phyloP scores from a whole-genome alignment of 2,329 filamentous ascomycete genomes.

The Aureobasidium sp. region DNA sequence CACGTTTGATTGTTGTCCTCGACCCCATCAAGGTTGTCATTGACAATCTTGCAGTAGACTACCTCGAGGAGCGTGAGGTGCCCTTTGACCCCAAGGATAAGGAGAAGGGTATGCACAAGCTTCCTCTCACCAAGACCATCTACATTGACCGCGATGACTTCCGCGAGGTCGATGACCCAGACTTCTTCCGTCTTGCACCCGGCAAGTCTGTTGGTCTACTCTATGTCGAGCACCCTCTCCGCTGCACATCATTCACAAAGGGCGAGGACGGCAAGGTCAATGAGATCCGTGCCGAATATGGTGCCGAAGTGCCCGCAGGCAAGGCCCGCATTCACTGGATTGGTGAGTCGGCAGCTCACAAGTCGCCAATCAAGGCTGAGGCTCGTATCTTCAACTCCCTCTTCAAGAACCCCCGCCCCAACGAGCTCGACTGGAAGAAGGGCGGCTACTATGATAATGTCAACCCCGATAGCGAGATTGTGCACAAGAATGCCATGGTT shows the following conservation, averaged over 20 bases:
- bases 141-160: slow-evolving; percentile 82
- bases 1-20: slow-evolving; percentile 79
- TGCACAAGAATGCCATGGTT: slow-evolving; percentile 70
- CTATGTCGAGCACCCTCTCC: slow-evolving; percentile 61
- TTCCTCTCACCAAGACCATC: slow-evolving; percentile 65
- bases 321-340: slow-evolving; percentile 79
- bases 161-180: slow-evolving; percentile 60
- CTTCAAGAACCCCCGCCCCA: slow-evolving; percentile 81
- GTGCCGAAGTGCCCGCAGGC: slow-evolving; percentile 49
- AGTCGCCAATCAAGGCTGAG: slow-evolving; percentile 55
- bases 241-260: slow-evolving; percentile 59
- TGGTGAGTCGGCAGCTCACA: slow-evolving; percentile 55
- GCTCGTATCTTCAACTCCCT: slow-evolving; percentile 72
- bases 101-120: slow-evolving; percentile 51
- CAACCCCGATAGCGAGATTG: slow-evolving; percentile 72
- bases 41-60: slow-evolving; percentile 64
- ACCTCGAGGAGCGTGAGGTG: slow-evolving; percentile 55
- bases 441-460: slow-evolving; percentile 79
- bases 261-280: slow-evolving; percentile 58
- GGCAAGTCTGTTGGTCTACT: slow-evolving; percentile 67
- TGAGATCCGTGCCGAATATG: slow-evolving; percentile 58
- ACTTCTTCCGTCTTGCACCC: slow-evolving; percentile 72
- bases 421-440: slow-evolving; percentile 55
- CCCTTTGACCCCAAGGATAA: slow-evolving; percentile 80
- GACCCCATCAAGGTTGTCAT: slow-evolving; percentile 79